Percentiles rank a stretch among this genome's conserved stretches.
Conservation (phyloP, 768 basidiomycete genomes). For the Termitomyces sp. region DNA sequence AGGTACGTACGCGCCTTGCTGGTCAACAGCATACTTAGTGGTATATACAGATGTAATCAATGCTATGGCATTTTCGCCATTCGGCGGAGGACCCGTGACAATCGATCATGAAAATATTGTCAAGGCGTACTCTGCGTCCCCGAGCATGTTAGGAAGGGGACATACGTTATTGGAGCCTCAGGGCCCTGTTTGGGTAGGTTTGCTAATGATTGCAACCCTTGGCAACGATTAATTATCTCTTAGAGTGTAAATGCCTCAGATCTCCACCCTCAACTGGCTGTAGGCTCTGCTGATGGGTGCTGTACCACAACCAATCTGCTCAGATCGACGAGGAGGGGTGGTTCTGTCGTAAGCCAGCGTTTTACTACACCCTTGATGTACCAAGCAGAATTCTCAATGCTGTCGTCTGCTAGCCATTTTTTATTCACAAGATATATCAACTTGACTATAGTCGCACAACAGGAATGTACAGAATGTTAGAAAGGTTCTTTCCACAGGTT, state of each 20-base stretch:
- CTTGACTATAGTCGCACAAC: slow-evolving; percentile 80
- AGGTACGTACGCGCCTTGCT: slow-evolving; percentile 35
- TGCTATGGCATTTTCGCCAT: slow-evolving; percentile 60
- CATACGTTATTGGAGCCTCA: slow-evolving; percentile 67
- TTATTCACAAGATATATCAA: slow-evolving; percentile 76
- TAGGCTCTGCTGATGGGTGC: slow-evolving; percentile 80
- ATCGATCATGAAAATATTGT: slow-evolving; percentile 80
- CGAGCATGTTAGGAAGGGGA: slow-evolving; percentile 68
- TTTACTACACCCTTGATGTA: background rate
- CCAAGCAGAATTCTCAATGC: background rate
- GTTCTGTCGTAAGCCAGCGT: slow-evolving; percentile 52
- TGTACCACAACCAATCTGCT: slow-evolving; percentile 71
- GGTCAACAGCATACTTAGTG: background rate
- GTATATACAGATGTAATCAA: slow-evolving; percentile 59
- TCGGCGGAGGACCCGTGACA: slow-evolving; percentile 64
- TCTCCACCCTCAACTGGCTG: slow-evolving; percentile 81
- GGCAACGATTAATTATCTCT: background rate
- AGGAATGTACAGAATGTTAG: slow-evolving; percentile 82
- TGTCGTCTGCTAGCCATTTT: slow-evolving; percentile 55
- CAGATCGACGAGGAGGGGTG: slow-evolving; percentile 62
- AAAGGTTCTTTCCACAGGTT: slow-evolving; percentile 76
- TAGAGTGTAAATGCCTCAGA: slow-evolving; percentile 76
- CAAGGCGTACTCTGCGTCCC: slow-evolving; percentile 68
- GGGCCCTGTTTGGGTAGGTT: slow-evolving; percentile 79
- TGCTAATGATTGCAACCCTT: background rate